These are phyloP conservation scores for Monilinia vaccinii-corymbosi DNA, from an alignment of 2,329 filamentous ascomycete genomes.

Conservation along the genomic window DNA sequence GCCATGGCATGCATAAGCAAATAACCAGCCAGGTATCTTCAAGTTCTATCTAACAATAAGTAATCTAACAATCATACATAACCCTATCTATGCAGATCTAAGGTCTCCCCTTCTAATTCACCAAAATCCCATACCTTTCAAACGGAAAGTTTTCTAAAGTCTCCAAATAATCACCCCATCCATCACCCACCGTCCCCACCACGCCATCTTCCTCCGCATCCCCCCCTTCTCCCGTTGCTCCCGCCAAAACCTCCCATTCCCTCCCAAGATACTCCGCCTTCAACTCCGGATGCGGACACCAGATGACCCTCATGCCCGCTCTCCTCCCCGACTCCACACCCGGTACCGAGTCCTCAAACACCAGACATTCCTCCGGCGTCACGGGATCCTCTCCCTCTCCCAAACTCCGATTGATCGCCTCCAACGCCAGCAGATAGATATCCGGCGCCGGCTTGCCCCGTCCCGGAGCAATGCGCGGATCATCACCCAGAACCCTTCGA, in stretches of 20 bases:
- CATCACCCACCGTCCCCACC: conserved; percentile 53
- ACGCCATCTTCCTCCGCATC: conserved; percentile 38
- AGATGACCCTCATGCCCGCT: conserved; percentile 90
- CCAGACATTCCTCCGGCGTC: conserved; percentile 76
- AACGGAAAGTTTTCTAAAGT: conserved; percentile 49
- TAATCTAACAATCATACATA: not conserved
- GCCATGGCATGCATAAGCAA: not conserved
- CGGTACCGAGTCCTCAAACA: conserved; percentile 92
- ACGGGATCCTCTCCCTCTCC: conserved; percentile 55
- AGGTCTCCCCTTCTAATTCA: not conserved
- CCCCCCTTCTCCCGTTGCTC: conserved; percentile 43
- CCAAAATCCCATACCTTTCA: conserved; percentile 46
- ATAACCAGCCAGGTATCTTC: not conserved
- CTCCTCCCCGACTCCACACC: conserved; percentile 85
- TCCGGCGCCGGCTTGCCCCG: conserved; percentile 92
- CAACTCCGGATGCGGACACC: conserved; percentile 78
- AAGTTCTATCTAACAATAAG: not conserved
- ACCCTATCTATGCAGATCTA: not conserved
- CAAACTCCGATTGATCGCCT: conserved; percentile 72
- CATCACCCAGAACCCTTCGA: conserved; percentile 79
- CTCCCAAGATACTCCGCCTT: conserved; percentile 65
- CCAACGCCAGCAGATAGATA: conserved; percentile 81
- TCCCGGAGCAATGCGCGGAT: conserved; percentile 64
- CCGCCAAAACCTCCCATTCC: conserved; percentile 76
- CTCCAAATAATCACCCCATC: conserved; percentile 48